phyloP scores from a whole-genome alignment of 805 yeast genomes.

The Candida corydali region DNA sequence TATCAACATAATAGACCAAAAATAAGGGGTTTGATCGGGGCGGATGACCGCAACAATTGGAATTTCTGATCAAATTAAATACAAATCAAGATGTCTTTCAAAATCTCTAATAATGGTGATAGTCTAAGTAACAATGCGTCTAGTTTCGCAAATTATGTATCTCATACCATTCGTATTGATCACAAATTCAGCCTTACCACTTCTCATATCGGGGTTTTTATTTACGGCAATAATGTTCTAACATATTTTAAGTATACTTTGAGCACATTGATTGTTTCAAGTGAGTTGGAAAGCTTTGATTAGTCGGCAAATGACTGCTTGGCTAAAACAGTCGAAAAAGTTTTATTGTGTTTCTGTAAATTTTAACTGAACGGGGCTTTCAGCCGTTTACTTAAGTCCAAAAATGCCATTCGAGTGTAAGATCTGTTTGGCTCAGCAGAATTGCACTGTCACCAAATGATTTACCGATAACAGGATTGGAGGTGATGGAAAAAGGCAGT shows the following conservation, averaged over 20 bases:
- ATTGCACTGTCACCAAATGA: constrained; percentile 2
- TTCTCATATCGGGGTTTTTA: constrained; percentile 23
- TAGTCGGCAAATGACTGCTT: constrained; percentile 12
- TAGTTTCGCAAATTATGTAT: constrained; percentile 51
- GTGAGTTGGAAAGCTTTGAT: constrained; percentile 11
- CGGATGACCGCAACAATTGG: constrained; percentile 57
- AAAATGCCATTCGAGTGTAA: constrained; percentile 26
- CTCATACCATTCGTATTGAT: constrained; percentile 52
- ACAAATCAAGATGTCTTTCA: constrained; percentile 78
- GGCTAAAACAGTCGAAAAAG: constrained; percentile 5
- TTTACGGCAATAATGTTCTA: constrained; percentile 46
- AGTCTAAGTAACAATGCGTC: constrained; percentile 55
- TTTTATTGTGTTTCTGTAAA: constrained; percentile 6
- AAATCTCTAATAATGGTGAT: constrained; percentile 77
- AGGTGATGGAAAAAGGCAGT: constrained; percentile 35
- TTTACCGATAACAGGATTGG: constrained; percentile 14
- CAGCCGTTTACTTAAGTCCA: constrained; percentile 22
- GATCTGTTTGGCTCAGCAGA: constrained; percentile 18
- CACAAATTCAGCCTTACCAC: constrained; percentile 43
- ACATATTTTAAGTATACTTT: constrained; percentile 57
- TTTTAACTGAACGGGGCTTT: constrained; percentile 6
- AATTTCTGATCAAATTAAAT: constrained; percentile 50
- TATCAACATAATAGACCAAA: constrained; percentile 56
- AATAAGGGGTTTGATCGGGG: constrained; percentile 54
- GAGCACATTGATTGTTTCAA: constrained; percentile 10